A percentile compares a stretch with the other conserved stretches of the same genome.
Conservation (phyloP, 306 rosid genomes). For the Lupinus albus region DNA sequence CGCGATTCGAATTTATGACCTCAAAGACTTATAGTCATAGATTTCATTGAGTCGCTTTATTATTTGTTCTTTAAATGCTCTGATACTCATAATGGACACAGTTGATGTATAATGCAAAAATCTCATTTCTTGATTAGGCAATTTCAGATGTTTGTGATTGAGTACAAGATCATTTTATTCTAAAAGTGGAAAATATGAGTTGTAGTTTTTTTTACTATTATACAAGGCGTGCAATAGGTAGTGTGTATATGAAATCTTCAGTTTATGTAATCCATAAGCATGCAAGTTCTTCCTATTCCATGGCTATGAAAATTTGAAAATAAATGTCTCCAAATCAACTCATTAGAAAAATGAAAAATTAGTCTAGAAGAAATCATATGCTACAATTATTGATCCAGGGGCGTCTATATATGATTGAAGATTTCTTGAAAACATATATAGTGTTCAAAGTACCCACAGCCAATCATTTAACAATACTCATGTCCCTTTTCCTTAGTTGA, state of each 20-base stretch:
- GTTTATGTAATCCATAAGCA: background rate
- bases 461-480: background rate
- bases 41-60: too few species aligned
- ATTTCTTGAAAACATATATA: conserved; percentile 11
- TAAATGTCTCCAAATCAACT: background rate
- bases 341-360: background rate
- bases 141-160: conserved; percentile 45
- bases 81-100: background rate
- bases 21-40: too few species aligned
- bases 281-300: background rate
- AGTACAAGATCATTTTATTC: background rate
- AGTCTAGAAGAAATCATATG: conserved; percentile 19
- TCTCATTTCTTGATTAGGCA: conserved; percentile 48
- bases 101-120: conserved; percentile 5
- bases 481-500: conserved; percentile 1
- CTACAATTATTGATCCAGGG: conserved; percentile 5
- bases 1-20: too few species aligned
- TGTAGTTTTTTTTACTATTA: background rate
- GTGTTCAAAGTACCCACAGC: conserved; percentile 2
- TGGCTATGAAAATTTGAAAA: background rate
- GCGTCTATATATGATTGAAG: background rate
- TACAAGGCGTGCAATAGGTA: conserved; percentile 3
- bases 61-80: conserved; percentile 14
- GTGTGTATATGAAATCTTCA: conserved; percentile 17
- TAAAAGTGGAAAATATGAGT: background rate